phyloP scores from a whole-genome alignment of 805 yeast genomes.

The Candida coquimbonensis region DNA sequence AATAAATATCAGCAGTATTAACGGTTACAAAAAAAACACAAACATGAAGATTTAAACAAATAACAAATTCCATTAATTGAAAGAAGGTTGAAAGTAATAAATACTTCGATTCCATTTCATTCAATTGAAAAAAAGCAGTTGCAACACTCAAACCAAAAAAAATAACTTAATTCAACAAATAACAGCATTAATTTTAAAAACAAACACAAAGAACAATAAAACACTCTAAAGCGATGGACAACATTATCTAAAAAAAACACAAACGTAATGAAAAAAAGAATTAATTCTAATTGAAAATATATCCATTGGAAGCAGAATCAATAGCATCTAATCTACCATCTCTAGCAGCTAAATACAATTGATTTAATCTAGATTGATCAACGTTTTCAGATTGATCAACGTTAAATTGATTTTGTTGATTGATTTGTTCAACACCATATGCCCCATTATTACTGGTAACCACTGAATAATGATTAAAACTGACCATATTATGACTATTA shows the following conservation, averaged over 20 bases:
- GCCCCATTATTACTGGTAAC: constrained; percentile 1
- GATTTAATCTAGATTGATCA: constrained; percentile 38
- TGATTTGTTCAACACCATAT: constrained; percentile 14
- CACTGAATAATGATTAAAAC: constrained; percentile 2
- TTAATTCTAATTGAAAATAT: constrained; percentile 1
- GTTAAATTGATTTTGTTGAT: constrained; percentile 12
- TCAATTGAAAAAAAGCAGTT: too few species aligned
- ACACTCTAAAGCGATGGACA: too few species aligned
- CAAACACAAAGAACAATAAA: too few species aligned
- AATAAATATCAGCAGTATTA: too few species aligned
- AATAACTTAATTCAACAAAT: too few species aligned
- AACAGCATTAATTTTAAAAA: too few species aligned
- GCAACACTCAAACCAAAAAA: too few species aligned
- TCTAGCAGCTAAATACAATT: constrained; percentile 46
- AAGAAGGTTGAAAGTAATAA: too few species aligned
- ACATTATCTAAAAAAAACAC: not conserved
- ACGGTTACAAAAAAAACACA: too few species aligned
- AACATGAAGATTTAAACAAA: too few species aligned
- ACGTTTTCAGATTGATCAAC: constrained; percentile 29
- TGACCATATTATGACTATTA: not conserved
- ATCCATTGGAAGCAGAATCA: constrained; percentile 40
- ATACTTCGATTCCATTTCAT: too few species aligned
- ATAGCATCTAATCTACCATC: constrained; percentile 49
- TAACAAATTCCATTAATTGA: too few species aligned
- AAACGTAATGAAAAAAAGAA: not conserved